phyloP scores from a whole-genome alignment of 768 basidiomycete genomes.

The Paxillus ammoniavirescens region DNA sequence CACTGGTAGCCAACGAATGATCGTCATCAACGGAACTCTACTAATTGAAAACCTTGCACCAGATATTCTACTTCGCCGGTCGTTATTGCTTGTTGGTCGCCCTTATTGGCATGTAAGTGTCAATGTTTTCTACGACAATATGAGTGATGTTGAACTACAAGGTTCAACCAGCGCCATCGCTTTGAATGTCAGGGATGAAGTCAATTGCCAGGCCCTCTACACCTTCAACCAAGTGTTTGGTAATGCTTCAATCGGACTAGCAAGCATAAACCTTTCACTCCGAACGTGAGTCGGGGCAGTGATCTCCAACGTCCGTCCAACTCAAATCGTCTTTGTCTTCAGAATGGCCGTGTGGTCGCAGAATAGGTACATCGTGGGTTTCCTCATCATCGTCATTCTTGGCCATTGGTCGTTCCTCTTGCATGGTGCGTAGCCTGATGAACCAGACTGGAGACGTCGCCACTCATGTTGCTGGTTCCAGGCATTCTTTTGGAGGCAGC shows the following conservation, averaged over 20 bases:
- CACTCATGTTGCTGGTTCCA: conserved; percentile 17
- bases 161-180: conserved; percentile 45
- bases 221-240: conserved; percentile 68
- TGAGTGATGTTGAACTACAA: not conserved
- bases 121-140: not conserved
- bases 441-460: not conserved
- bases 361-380: conserved; percentile 48
- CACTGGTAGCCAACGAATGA: conserved; percentile 45
- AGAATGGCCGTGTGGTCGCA: conserved; percentile 75
- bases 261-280: conserved; percentile 68
- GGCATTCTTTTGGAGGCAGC: conserved; percentile 59
- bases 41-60: not conserved
- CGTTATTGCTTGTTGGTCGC: conserved; percentile 66
- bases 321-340: not conserved
- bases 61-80: conserved; percentile 71
- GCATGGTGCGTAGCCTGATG: conserved; percentile 43
- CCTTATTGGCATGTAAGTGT: conserved; percentile 64
- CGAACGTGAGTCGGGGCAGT: conserved; percentile 49
- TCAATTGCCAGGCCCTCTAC: conserved; percentile 67
- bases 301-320: not conserved
- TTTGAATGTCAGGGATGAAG: conserved; percentile 55
- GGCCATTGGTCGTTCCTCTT: conserved; percentile 73
- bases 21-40: not conserved
- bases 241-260: conserved; percentile 65
- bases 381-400: conserved; percentile 55